phyloP scores from a whole-genome alignment of 208 protist genomes.

The Lotmaria passim region DNA sequence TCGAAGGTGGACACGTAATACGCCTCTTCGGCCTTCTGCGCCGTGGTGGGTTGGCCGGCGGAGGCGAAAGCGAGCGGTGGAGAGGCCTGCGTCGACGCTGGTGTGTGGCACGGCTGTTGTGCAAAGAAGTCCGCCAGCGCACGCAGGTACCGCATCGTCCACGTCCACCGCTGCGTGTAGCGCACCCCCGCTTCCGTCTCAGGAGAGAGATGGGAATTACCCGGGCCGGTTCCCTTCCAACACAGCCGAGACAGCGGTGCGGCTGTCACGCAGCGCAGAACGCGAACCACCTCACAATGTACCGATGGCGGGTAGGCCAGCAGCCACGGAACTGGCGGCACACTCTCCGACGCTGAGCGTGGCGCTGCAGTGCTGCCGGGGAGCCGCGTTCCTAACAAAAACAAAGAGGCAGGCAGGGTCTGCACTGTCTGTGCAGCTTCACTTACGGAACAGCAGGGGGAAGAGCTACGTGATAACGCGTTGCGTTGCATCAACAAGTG shows the following conservation, averaged over 20 bases:
- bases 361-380: not conserved
- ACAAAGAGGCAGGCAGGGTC: conserved; percentile 8
- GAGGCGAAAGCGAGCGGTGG: not conserved
- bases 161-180: conserved; percentile 31
- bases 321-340: conserved; percentile 16
- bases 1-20: conserved; percentile 34
- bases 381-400: not conserved
- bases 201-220: not conserved
- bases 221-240: too few species aligned
- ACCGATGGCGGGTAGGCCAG: conserved; percentile 35
- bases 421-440: not conserved
- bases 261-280: conserved; percentile 25
- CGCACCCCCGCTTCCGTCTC: not conserved
- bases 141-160: conserved; percentile 38
- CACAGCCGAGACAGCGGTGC: not conserved
- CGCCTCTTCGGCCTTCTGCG: conserved; percentile 15
- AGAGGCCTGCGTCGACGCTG: not conserved
- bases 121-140: conserved; percentile 16
- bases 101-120: not conserved
- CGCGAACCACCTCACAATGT: conserved; percentile 44
- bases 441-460: not conserved
- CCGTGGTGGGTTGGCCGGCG: not conserved
- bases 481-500: conserved; percentile 25
- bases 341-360: not conserved
- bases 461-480: not conserved